Conservation (phyloP, 306 rosid species). For the Geum urbanum region DNA sequence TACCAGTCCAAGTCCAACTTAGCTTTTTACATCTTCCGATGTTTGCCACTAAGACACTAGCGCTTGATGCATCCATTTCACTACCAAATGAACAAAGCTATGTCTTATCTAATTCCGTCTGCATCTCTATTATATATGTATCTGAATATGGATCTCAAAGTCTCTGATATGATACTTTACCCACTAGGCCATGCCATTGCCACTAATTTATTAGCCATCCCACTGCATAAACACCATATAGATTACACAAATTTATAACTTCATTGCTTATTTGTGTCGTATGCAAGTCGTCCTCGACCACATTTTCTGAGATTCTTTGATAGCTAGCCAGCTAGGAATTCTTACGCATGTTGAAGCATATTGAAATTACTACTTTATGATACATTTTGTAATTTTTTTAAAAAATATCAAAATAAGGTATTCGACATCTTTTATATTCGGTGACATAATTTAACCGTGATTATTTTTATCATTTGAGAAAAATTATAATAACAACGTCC, state of each 20-base stretch:
- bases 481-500: too few relatives aligned
- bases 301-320: neutral
- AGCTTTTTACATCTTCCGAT: conserved; percentile 9
- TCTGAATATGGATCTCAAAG: neutral
- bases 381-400: too few relatives aligned
- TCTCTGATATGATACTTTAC: neutral
- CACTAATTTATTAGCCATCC: neutral
- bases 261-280: conserved; percentile 1
- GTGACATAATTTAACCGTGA: too few relatives aligned
- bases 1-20: neutral
- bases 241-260: neutral
- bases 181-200: neutral
- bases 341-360: too few relatives aligned
- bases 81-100: neutral
- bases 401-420: too few relatives aligned
- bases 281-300: conserved; percentile 3
- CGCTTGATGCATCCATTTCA: too few relatives aligned
- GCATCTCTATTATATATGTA: too few relatives aligned
- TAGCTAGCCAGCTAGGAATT: too few relatives aligned
- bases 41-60: conserved; percentile 12
- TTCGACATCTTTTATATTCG: too few relatives aligned
- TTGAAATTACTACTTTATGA: too few relatives aligned
- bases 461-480: too few relatives aligned
- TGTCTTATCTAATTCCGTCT: neutral
- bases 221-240: neutral